phyloP scores from a whole-genome alignment of 2,329 filamentous ascomycete genomes.

The Fusarium torulosum region DNA sequence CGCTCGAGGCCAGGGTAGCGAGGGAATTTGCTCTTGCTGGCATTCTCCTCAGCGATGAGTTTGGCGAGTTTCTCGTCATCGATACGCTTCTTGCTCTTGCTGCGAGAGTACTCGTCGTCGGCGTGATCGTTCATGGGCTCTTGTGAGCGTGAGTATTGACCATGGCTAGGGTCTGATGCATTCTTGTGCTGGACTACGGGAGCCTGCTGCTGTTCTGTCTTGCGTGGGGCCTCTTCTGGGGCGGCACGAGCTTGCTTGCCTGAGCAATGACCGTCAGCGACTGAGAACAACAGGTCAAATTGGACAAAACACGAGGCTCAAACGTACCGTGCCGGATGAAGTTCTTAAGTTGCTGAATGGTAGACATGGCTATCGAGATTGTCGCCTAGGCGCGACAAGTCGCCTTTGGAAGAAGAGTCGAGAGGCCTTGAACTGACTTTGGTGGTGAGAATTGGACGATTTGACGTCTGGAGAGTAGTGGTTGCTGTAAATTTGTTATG shows the following conservation, averaged over 20 bases:
- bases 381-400: slow-evolving; percentile 47
- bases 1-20: slow-evolving; percentile 64
- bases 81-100: slow-evolving; percentile 53
- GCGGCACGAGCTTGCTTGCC: slow-evolving; percentile 87
- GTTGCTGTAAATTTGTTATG: slow-evolving; percentile 2
- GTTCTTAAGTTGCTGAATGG: slow-evolving; percentile 96
- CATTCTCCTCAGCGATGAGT: slow-evolving; percentile 92
- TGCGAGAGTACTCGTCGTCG: slow-evolving; percentile 66
- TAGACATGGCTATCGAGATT: slow-evolving; percentile 64
- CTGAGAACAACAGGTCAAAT: slow-evolving; percentile 9
- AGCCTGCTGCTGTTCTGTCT: slow-evolving; percentile 64
- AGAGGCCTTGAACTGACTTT: slow-evolving; percentile 21
- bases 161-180: slow-evolving; percentile 59
- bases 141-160: slow-evolving; percentile 54
- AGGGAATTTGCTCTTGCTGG: slow-evolving; percentile 86
- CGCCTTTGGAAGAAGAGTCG: slow-evolving; percentile 25
- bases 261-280: slow-evolving; percentile 48
- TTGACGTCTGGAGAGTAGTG: slow-evolving; percentile 3
- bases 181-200: slow-evolving; percentile 66
- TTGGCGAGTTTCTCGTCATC: slow-evolving; percentile 81
- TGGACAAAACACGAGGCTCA: background rate
- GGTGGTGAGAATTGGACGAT: slow-evolving; percentile 10
- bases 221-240: slow-evolving; percentile 63
- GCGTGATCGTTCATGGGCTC: slow-evolving; percentile 73
- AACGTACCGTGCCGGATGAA: slow-evolving; percentile 89